phyloP scores from a whole-genome alignment of 495 filamentous ascomycete genomes.

The Neurospora sublineolata region DNA sequence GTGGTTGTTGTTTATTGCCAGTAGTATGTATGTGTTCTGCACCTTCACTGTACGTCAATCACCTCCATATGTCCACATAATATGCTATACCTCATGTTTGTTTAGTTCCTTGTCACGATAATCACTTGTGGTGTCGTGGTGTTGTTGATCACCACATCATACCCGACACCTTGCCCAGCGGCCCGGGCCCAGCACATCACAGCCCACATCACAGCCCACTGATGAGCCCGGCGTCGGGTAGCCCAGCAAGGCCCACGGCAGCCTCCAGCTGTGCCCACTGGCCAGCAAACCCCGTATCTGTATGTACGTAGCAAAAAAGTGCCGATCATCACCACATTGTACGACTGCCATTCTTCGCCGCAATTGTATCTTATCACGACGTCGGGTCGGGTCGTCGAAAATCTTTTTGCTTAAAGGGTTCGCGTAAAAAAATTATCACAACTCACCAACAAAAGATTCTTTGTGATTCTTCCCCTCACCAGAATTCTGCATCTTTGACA shows the following conservation, averaged over 20 bases:
- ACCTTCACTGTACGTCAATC: background rate
- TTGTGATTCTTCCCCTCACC: background rate
- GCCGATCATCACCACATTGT: background rate
- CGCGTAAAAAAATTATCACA: background rate
- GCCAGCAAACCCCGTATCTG: background rate
- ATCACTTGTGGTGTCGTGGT: background rate
- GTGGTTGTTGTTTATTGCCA: background rate
- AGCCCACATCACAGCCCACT: background rate
- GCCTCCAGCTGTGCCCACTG: background rate
- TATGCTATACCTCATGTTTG: background rate
- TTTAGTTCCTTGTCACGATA: background rate
- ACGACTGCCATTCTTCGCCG: background rate
- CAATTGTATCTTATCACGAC: background rate
- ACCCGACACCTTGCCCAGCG: background rate
- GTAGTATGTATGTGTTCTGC: background rate
- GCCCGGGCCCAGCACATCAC: background rate
- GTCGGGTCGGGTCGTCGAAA: background rate
- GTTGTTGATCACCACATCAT: background rate
- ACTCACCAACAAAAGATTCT: background rate
- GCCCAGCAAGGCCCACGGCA: background rate
- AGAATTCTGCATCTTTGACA: background rate
- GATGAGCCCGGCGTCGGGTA: background rate
- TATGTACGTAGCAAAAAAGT: background rate
- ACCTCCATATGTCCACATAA: background rate
- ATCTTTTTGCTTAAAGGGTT: background rate